phyloP scores from a whole-genome alignment of 305 asterid genomes.

The Fraxinus dipetala region DNA sequence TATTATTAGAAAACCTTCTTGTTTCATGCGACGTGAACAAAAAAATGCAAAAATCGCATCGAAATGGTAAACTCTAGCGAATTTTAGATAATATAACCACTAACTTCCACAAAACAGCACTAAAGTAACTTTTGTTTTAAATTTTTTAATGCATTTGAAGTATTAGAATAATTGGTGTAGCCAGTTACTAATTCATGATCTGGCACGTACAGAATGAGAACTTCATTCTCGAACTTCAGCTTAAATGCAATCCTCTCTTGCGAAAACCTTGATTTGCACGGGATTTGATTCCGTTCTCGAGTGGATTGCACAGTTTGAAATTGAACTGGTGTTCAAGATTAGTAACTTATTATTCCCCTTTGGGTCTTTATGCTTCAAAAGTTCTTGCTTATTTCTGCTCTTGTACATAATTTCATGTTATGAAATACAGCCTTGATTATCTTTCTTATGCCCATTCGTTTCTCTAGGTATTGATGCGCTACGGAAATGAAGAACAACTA shows the following conservation, averaged over 20 bases:
- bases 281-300: background rate
- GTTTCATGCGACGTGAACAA: background rate
- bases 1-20: background rate
- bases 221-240: background rate
- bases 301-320: background rate
- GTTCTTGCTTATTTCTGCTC: background rate
- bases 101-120: background rate
- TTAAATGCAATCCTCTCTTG: background rate
- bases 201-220: no score
- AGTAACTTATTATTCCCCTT: background rate
- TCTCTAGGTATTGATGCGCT: conserved; percentile 78
- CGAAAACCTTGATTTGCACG: background rate
- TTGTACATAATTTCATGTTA: background rate
- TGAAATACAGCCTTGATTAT: background rate
- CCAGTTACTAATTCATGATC: background rate
- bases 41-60: background rate
- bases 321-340: background rate
- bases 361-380: background rate
- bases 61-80: background rate
- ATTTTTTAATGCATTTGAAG: background rate
- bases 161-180: background rate
- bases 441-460: conserved; percentile 20
- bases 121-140: background rate
- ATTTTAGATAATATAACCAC: background rate
- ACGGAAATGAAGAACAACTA: conserved; percentile 78